phyloP scores from a whole-genome alignment of 495 filamentous ascomycete species.

The Aspergillus leporis region DNA sequence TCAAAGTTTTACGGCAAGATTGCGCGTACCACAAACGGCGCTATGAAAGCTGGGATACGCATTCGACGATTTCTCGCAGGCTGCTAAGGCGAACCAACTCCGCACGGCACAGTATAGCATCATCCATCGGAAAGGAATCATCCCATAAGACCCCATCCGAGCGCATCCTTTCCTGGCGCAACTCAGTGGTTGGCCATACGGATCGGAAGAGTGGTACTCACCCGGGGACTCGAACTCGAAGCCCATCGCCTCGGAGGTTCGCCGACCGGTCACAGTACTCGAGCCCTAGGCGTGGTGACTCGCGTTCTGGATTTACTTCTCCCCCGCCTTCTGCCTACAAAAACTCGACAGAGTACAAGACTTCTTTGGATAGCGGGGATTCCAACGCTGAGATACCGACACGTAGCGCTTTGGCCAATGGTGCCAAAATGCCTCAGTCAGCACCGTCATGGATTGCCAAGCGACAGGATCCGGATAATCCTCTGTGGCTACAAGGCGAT shows the following conservation, averaged over 20 bases:
- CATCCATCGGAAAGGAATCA: conserved; percentile 47
- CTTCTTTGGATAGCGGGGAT: conserved; percentile 28
- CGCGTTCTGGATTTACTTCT: conserved; percentile 36
- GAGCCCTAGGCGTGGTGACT: conserved; percentile 26
- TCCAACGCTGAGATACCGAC: conserved; percentile 23
- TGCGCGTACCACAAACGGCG: conserved; percentile 71
- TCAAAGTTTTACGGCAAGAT: conserved; percentile 94
- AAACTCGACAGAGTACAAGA: conserved; percentile 30
- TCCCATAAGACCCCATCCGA: conserved; percentile 66
- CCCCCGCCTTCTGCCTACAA: conserved; percentile 38
- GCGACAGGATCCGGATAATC: conserved; percentile 36
- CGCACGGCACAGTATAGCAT: conserved; percentile 53
- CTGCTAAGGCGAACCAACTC: conserved; percentile 69
- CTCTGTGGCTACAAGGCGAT: conserved; percentile 52
- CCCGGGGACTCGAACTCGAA: conserved; percentile 46
- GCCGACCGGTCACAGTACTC: conserved; percentile 29
- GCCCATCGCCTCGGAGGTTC: conserved; percentile 59
- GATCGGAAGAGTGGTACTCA: conserved; percentile 45
- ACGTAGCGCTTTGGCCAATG: conserved; percentile 3
- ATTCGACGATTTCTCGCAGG: conserved; percentile 76
- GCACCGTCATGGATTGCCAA: conserved; percentile 21
- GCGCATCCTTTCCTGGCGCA: conserved; percentile 89
- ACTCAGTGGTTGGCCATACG: conserved; percentile 64
- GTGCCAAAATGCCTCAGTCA: conserved; percentile 12
- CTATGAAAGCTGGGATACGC: conserved; percentile 52